These are phyloP conservation scores for Wallacemonas collosoma DNA, from an alignment of 208 protist genomes.

Conservation along the genomic window DNA sequence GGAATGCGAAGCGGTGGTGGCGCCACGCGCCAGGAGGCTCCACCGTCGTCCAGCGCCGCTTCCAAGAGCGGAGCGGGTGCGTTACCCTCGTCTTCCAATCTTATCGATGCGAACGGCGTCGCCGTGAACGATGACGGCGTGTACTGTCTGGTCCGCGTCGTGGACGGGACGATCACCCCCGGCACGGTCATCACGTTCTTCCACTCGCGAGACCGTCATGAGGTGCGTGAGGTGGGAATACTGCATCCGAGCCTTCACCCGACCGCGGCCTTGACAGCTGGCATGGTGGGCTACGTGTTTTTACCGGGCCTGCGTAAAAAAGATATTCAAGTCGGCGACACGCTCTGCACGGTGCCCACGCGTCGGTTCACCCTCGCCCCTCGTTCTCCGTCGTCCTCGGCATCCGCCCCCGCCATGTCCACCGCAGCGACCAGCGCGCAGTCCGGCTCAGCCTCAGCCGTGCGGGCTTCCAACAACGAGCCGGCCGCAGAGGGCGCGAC, in stretches of 20 bases:
- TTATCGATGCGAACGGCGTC: constrained; percentile 20
- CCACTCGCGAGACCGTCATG: constrained; percentile 60
- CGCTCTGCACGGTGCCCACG: constrained; percentile 81
- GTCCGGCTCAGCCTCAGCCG: too few species aligned
- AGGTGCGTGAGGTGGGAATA: constrained; percentile 94
- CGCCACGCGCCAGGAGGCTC: too few species aligned
- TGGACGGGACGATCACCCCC: constrained; percentile 90
- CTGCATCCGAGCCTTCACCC: constrained; percentile 92
- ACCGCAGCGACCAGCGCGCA: too few species aligned
- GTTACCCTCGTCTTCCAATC: not conserved
- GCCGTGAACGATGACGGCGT: constrained; percentile 44
- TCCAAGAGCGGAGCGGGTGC: not conserved
- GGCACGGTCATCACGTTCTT: constrained; percentile 73
- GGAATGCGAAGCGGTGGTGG: constrained; percentile 61
- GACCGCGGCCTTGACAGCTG: constrained; percentile 76
- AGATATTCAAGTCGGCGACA: constrained; percentile 96
- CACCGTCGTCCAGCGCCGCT: not conserved
- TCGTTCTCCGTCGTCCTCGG: constrained; percentile 7
- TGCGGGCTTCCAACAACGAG: too few species aligned
- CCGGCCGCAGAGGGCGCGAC: not conserved
- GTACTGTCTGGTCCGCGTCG: constrained; percentile 84
- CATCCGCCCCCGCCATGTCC: too few species aligned
- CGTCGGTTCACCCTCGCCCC: constrained; percentile 44
- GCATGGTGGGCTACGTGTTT: constrained; percentile 97
- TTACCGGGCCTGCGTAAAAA: constrained; percentile 71